Evolutionary conservation across 148 eudicot genomes (phyloP).

Genomic region (Rhododendron ferrugineum): DNA sequence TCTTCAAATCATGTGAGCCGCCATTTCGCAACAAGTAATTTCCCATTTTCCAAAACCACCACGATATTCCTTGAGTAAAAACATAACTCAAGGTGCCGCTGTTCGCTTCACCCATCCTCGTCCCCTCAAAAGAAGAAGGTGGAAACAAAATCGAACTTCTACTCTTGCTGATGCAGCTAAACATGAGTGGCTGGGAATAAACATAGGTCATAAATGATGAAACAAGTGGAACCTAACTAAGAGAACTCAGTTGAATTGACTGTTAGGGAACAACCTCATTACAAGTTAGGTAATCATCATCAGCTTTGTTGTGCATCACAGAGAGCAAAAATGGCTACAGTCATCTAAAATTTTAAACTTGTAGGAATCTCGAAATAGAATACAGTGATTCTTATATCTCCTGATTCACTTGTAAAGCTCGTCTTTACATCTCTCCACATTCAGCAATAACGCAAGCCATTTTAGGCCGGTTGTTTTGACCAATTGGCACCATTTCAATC

Average conservation of each 20-base stretch:
- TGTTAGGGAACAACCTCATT: background rate
- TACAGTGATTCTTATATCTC: background rate
- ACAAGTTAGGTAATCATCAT: background rate
- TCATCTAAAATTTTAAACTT: background rate
- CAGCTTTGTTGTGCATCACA: background rate
- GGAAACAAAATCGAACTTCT: background rate
- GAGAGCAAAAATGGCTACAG: background rate
- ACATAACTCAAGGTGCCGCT: background rate
- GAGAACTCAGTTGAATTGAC: background rate
- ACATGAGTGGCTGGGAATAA: background rate
- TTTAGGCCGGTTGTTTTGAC: slow-evolving; percentile 83
- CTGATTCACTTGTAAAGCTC: background rate
- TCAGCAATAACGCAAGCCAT: slow-evolving; percentile 77
- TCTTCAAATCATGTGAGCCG: background rate
- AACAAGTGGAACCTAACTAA: background rate
- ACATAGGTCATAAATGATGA: background rate
- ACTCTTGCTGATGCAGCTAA: background rate
- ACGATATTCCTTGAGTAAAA: background rate
- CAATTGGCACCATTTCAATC: slow-evolving; percentile 88
- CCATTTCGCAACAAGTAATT: background rate
- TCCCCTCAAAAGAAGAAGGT: background rate
- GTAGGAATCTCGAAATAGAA: background rate
- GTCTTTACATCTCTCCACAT: slow-evolving; percentile 81
- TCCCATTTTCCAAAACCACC: background rate
- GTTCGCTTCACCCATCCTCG: background rate